Base-by-base conservation (phyloP, 257 asterid genomes). In the Linderniella brevidens region DNA sequence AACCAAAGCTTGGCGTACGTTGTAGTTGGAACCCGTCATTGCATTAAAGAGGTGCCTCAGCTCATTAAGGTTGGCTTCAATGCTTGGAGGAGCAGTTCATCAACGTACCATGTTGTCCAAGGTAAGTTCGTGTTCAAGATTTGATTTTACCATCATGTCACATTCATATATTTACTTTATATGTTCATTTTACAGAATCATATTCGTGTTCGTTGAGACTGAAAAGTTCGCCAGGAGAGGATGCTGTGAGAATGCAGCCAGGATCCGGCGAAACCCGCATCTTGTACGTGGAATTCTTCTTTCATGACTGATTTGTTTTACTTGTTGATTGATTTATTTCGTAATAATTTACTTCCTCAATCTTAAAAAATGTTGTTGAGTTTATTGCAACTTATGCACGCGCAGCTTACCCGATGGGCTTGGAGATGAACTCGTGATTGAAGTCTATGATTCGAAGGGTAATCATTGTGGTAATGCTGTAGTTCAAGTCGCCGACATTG, bases 371-470 rank as follows among this genome's bases (percentile, higher is more conserved):
- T 25, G 32, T 3, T 2, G 32, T 25, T 25, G 6, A 46, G n/a
- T 60, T 55, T 36, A 20, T 43, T 49, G 44, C 53, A 60, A 20
- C 35, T 50, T 19, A 11, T 53, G 14, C 63, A 44, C n/a, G n/a
- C n/a, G n/a, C 69, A 88, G 98, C 69, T 70, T 88, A 70, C 94
- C 96, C 7, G 94, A 88, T 59, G 94, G 96, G 49, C 67, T 80
- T 39, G 96, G 85, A 29, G 98, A 88, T 59, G 93, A 82, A 66
- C 69, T 88, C 53, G 61, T 88, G 25, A 61, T 88, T 52, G 94
- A 88, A 66, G 80, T 88, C 40, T 68, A 52, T 15, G 94, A 88
- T 70, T 84, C 88, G 13, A 88, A 80, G 55, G 95, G 93, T 50
- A 77, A 66, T 43, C 61, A 64, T 53, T 77, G 83, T 64, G 98